Evolutionary conservation across 306 rosid genomes (phyloP).

Genomic region (Cucumis melo): DNA sequence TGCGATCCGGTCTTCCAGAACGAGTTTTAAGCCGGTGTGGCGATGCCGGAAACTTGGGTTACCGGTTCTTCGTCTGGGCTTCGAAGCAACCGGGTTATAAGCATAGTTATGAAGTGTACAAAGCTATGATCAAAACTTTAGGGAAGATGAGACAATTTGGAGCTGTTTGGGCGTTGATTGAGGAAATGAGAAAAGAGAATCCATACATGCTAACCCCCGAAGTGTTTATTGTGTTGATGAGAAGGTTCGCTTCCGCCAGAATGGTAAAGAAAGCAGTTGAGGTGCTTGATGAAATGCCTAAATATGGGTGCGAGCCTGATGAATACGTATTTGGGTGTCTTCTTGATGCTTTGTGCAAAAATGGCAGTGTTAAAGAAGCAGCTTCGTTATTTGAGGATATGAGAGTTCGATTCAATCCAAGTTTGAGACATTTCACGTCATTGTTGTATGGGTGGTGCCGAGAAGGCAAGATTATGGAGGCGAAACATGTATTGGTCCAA

Average conservation of each 20-base stretch:
- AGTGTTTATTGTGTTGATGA: slow-evolving; percentile 60
- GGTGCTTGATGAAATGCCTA: slow-evolving; percentile 81
- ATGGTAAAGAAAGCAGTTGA: slow-evolving; percentile 72
- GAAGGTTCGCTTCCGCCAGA: slow-evolving; percentile 70
- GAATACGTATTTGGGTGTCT: slow-evolving; percentile 73
- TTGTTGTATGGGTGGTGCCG: slow-evolving; percentile 89
- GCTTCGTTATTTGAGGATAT: slow-evolving; percentile 70
- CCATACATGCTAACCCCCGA: slow-evolving; percentile 45
- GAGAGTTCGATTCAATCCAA: slow-evolving; percentile 40
- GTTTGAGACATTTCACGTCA: slow-evolving; percentile 56
- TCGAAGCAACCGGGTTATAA: slow-evolving; percentile 49
- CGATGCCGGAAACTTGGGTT: slow-evolving; percentile 74
- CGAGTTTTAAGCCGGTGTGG: slow-evolving; percentile 62
- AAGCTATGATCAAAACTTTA: slow-evolving; percentile 55
- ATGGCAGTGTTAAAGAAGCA: slow-evolving; percentile 62
- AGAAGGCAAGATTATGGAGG: slow-evolving; percentile 75
- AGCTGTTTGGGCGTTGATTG: slow-evolving; percentile 68
- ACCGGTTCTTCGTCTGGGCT: slow-evolving; percentile 63
- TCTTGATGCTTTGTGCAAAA: slow-evolving; percentile 81
- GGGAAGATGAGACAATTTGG: slow-evolving; percentile 82
- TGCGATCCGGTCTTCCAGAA: slow-evolving; percentile 57
- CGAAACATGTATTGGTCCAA: slow-evolving; percentile 53
- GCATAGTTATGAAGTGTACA: slow-evolving; percentile 49
- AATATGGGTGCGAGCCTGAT: slow-evolving; percentile 68
- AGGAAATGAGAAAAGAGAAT: slow-evolving; percentile 69